A percentile compares a stretch with the other conserved stretches of the same genome.
These are phyloP conservation scores for Sedum album DNA, from an alignment of 164 flowering plant species.

Conservation along the genomic window DNA sequence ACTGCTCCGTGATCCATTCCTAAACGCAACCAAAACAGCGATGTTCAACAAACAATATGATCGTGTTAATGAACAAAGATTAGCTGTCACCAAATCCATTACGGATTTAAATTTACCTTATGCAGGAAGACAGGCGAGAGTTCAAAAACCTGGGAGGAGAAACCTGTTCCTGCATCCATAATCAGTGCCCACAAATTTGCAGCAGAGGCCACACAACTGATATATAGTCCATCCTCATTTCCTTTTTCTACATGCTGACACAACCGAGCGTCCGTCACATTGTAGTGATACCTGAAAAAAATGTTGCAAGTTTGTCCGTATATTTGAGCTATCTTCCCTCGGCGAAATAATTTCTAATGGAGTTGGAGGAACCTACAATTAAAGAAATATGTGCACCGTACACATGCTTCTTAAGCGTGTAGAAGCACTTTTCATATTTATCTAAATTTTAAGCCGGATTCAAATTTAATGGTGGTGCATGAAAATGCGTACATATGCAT, in stretches of 20 bases:
- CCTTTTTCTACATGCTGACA: constrained; percentile 45
- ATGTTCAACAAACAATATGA: background rate
- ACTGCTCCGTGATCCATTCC: constrained; percentile 59
- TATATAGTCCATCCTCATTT: constrained; percentile 40
- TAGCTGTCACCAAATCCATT: background rate
- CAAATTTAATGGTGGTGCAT: too few relatives aligned
- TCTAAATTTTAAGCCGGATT: too few relatives aligned
- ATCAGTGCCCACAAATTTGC: constrained; percentile 49
- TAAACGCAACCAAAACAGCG: constrained; percentile 10
- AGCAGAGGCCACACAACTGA: constrained; percentile 44
- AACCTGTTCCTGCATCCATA: constrained; percentile 59
- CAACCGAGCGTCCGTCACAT: constrained; percentile 40
- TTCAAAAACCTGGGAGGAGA: constrained; percentile 45
- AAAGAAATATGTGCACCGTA: background rate
- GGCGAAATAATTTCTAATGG: background rate
- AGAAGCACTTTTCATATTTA: background rate
- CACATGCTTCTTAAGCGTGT: background rate
- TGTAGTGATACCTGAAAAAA: constrained; percentile 43
- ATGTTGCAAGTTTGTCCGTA: background rate
- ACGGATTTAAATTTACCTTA: constrained; percentile 27
- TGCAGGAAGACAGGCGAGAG: constrained; percentile 34
- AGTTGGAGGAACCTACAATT: background rate
- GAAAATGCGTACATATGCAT: too few relatives aligned
- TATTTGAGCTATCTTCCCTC: background rate
- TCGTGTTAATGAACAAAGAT: background rate